Conservation (phyloP, 1,284 basidiomycete species). For the Psilocybe mexicana region DNA sequence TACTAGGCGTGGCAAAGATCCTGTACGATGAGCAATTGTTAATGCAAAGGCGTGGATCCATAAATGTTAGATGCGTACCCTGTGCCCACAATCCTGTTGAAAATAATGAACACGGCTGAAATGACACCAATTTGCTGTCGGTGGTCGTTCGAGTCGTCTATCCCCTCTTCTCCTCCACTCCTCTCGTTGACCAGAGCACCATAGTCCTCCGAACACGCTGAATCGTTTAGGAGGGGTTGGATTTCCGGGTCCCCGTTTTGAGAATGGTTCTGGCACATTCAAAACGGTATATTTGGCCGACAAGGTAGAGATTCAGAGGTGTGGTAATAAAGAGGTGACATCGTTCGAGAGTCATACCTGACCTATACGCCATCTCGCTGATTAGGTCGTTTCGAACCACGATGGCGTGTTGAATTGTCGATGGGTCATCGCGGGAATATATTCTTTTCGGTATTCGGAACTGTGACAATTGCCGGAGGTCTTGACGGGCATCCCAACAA, state of each 20-base stretch:
- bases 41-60: too few relatives aligned
- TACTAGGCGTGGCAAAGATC: constrained; percentile 37
- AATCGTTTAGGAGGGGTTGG: background rate
- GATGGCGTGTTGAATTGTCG: too few relatives aligned
- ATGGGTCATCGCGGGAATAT: too few relatives aligned
- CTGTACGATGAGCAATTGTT: constrained; percentile 14
- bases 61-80: constrained; percentile 27
- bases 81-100: constrained; percentile 43
- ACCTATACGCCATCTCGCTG: too few relatives aligned
- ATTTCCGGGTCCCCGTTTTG: background rate
- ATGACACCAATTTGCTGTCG: constrained; percentile 33
- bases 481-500: too few relatives aligned
- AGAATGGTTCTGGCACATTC: background rate
- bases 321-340: too few relatives aligned
- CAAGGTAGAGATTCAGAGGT: background rate
- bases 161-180: background rate
- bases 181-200: background rate
- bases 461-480: too few relatives aligned
- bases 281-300: background rate
- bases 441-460: too few relatives aligned
- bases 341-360: too few relatives aligned
- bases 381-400: too few relatives aligned
- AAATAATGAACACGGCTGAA: constrained; percentile 41
- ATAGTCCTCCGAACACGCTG: background rate
- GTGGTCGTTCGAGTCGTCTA: background rate